Evolutionary conservation across 2,329 filamentous ascomycete species (phyloP).

Genomic region (Coniochaeta sp.): DNA sequence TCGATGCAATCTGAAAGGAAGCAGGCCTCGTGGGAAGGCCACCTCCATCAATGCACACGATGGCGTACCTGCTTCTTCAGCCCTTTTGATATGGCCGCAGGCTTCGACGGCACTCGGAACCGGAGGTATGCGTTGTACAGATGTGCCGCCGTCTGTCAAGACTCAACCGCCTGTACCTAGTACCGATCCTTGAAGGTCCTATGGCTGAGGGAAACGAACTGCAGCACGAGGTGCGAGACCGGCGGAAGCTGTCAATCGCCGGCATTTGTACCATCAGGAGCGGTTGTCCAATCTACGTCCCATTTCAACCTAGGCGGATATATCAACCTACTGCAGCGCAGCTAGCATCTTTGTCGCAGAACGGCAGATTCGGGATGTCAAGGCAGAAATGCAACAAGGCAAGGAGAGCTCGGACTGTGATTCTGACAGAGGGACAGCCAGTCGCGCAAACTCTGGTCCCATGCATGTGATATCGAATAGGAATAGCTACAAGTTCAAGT

Average conservation of each 20-base stretch:
- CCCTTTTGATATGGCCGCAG: background rate
- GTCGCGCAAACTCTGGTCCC: background rate
- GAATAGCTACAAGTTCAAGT: background rate
- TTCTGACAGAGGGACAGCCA: background rate
- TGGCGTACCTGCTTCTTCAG: background rate
- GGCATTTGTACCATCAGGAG: background rate
- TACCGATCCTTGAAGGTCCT: background rate
- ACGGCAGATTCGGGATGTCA: background rate
- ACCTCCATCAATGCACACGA: background rate
- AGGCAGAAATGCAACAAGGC: background rate
- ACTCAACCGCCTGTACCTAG: background rate
- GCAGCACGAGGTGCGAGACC: background rate
- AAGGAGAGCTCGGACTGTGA: background rate
- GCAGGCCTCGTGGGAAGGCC: background rate
- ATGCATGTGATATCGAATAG: background rate
- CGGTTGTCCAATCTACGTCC: background rate
- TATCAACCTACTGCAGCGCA: background rate
- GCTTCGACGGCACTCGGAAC: background rate
- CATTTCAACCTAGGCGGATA: background rate
- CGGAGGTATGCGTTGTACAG: background rate
- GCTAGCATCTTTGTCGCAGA: background rate
- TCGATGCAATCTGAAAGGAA: background rate
- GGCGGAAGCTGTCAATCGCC: background rate
- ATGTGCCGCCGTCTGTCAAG: background rate
- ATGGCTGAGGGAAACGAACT: background rate